Evolutionary conservation across 2,329 filamentous ascomycete genomes (phyloP), one percentile per base, ranked within the genome.

Genomic region (Nannizzia gypsea): DNA sequence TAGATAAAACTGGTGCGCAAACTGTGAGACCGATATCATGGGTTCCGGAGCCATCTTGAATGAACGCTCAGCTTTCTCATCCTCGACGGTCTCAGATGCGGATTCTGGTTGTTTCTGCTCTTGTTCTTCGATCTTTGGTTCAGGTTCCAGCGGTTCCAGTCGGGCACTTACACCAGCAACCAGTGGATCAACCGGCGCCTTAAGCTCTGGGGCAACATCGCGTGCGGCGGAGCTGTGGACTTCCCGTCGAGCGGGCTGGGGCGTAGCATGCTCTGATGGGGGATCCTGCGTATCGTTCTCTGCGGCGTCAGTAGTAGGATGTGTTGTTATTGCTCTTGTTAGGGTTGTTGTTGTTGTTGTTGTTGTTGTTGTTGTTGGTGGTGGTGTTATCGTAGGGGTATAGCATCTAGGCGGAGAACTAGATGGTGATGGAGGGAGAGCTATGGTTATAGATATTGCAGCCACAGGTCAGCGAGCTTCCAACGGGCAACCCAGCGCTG

Each of bases 1-100:
- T 44, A 75, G 71, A 42, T 73, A 72, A 63, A 74, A 72, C 55
- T 74, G 69, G 58, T 66, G 64, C 55, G 75, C 74, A 67, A 78
- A 74, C 57, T 77, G 73, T 63, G 76, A 72, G 64, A 78, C 76
- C 40, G 72, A 72, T 28, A 76, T 58, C 22, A 42, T 44, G n/a
- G 40, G 24, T 44, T 44, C 42, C 6, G 42, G 13, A 13, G 36
- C 26, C 56, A 20, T 42, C 38, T 56, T 34, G 3, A 9, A 15
- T 11, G 54, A 9, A 24, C 38, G n/a, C 22, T 42, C 34, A 13
- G n/a, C 34, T n/a, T 28, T 15, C 11, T 24, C 44, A 48, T 48
- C 11, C 24, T 48, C 15, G 20, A 24, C 44, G 3, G 44, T 24
- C 44, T 48, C 48, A 22, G 15, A 15, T 34, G 20, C 22, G 6